These are phyloP conservation scores for Periconia sp. DNA, from an alignment of 2,329 filamentous ascomycete genomes.

Conservation along the genomic window DNA sequence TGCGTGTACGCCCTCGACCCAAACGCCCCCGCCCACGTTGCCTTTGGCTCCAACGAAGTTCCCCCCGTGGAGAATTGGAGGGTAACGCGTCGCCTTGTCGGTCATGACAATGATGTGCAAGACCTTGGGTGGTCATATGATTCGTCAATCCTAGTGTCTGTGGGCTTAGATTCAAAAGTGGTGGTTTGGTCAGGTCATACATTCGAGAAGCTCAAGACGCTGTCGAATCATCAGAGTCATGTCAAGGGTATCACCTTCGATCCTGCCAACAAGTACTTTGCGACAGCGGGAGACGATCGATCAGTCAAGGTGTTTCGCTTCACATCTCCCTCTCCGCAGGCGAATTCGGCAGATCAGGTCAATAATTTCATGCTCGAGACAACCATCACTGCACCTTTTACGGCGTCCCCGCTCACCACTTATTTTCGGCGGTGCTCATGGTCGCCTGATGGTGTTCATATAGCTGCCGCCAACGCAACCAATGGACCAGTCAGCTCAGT, in stretches of 20 bases:
- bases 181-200: conserved; percentile 98
- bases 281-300: conserved; percentile 94
- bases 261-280: conserved; percentile 98
- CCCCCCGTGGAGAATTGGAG: conserved; percentile 98
- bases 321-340: conserved; percentile 82
- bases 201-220: conserved; percentile 94
- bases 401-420: conserved; percentile 88
- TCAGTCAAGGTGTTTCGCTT: conserved; percentile 97
- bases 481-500: conserved; percentile 97
- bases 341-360: conserved; percentile 90
- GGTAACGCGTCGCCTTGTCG: conserved; percentile 87
- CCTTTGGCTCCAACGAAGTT: conserved; percentile 87
- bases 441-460: conserved; percentile 96
- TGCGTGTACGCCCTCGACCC: conserved; percentile 93
- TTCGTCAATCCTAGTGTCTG: conserved; percentile 92
- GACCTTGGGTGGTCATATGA: conserved; percentile 97
- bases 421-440: conserved; percentile 97
- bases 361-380: conserved; percentile 95
- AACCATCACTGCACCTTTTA: conserved; percentile 86
- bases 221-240: conserved; percentile 92
- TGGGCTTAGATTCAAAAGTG: conserved; percentile 95
- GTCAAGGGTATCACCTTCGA: conserved; percentile 99
- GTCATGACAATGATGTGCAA: conserved; percentile 98
- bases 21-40: conserved; percentile 72
- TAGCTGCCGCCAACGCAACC: conserved; percentile 93